phyloP scores from a whole-genome alignment of 2,329 filamentous ascomycete species.

The Exserohilum rostratum region DNA sequence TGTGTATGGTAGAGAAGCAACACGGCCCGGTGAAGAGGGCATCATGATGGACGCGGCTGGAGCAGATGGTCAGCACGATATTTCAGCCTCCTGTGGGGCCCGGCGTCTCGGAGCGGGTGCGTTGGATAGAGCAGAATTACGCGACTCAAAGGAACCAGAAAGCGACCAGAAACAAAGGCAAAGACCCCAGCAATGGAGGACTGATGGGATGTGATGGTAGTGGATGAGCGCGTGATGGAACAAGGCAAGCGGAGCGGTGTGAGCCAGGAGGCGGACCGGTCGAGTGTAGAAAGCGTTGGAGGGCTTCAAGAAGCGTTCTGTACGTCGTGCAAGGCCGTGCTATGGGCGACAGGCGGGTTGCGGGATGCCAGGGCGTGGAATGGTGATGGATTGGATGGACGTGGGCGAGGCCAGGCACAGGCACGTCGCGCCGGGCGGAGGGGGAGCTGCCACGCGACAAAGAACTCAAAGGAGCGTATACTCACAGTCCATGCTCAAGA shows the following conservation, averaged over 20 bases:
- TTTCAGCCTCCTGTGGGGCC: conserved; percentile 40
- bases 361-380: conserved; percentile 40
- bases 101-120: conserved; percentile 42
- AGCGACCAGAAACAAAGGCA: conserved; percentile 34
- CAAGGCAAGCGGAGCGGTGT: conserved; percentile 28
- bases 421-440: conserved; percentile 25
- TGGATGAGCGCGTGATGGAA: conserved; percentile 43
- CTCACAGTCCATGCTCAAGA: conserved; percentile 66
- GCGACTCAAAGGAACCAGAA: conserved; percentile 52
- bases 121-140: conserved; percentile 45
- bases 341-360: conserved; percentile 24
- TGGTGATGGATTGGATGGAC: conserved; percentile 44
- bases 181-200: conserved; percentile 41
- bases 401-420: conserved; percentile 36
- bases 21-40: conserved; percentile 67
- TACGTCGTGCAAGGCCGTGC: conserved; percentile 18
- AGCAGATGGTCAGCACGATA: conserved; percentile 52
- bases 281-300: conserved; percentile 19
- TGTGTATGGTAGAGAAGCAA: conserved; percentile 66
- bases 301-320: conserved; percentile 19
- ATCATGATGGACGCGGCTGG: conserved; percentile 67
- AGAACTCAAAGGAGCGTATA: conserved; percentile 47
- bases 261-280: conserved; percentile 28
- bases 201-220: conserved; percentile 47
- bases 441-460: conserved; percentile 26